phyloP scores from a whole-genome alignment of 164 flowering plant genomes.

The Berberis thunbergii region DNA sequence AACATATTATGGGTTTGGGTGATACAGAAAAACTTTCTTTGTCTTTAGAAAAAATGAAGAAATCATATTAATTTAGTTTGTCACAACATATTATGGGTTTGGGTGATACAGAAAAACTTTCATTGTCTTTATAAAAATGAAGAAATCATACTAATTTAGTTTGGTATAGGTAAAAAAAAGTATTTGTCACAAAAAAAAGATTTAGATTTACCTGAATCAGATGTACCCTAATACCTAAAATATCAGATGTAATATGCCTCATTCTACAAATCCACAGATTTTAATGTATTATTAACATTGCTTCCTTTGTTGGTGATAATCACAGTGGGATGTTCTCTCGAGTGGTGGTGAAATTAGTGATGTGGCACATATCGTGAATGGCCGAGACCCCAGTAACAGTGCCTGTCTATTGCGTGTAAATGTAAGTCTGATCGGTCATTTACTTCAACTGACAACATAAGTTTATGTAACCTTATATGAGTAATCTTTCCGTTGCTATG shows the following conservation, averaged over 20 bases:
- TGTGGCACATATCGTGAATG: constrained; percentile 77
- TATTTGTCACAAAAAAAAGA: no score
- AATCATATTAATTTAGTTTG: no score
- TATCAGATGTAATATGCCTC: background rate
- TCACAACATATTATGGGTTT: no score
- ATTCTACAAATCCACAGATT: background rate
- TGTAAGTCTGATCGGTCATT: constrained; percentile 24
- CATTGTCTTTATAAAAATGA: no score
- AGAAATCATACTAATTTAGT: no score
- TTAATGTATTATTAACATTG: background rate
- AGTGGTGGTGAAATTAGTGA: constrained; percentile 71
- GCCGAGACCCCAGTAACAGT: constrained; percentile 67
- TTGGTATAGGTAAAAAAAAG: no score
- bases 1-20: no score
- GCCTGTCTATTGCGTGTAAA: constrained; percentile 69
- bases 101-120: no score
- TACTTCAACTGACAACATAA: background rate
- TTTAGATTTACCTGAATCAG: no score
- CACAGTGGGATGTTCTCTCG: constrained; percentile 83
- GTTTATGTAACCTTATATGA: background rate
- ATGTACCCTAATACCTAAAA: no score
- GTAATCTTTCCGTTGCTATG: background rate
- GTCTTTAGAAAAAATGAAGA: no score
- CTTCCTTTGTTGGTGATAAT: background rate
- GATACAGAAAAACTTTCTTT: no score